Percentiles rank a stretch among this genome's conserved stretches.
Conservation (phyloP, 345 rosid species). For the Salix dunnii region DNA sequence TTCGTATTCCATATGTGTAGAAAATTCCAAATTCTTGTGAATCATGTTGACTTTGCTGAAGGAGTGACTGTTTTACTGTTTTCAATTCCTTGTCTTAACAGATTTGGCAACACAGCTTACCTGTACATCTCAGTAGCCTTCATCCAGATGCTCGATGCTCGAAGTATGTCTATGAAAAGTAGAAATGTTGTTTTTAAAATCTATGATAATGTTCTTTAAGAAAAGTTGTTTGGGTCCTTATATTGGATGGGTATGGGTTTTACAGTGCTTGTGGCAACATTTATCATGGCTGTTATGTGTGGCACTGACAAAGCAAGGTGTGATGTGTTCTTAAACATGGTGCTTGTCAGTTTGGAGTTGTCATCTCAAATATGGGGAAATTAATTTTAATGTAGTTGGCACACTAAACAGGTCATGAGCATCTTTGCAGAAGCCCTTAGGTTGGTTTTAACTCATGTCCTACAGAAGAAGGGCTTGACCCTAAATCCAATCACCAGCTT, state of each 20-base stretch:
- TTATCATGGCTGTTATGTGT: constrained; percentile 76
- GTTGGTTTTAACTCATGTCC: constrained; percentile 91
- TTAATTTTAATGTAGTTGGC: constrained; percentile 86
- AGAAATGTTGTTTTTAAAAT: neutral
- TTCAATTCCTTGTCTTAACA: constrained; percentile 30
- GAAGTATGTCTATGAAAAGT: constrained; percentile 58
- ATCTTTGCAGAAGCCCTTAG: constrained; percentile 96
- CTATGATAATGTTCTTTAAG: constrained; percentile 6
- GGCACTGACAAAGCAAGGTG: constrained; percentile 94
- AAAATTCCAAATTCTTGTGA: neutral
- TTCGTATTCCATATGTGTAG: neutral
- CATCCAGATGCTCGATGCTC: constrained; percentile 98
- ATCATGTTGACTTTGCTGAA: neutral
- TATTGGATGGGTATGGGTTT: constrained; percentile 28
- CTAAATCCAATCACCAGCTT: constrained; percentile 92
- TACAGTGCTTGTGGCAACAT: constrained; percentile 98
- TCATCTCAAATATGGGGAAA: constrained; percentile 91
- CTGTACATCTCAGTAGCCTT: constrained; percentile 92
- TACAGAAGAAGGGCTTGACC: constrained; percentile 88
- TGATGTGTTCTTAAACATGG: constrained; percentile 84
- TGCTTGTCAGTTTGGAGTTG: constrained; percentile 97
- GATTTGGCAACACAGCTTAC: constrained; percentile 97
- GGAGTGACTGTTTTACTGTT: neutral
- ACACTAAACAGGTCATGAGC: constrained; percentile 94
- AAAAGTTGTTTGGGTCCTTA: constrained; percentile 20